A percentile compares a stretch with the other conserved stretches of the same genome.
Evolutionary conservation across 345 rosid species (phyloP).

Genomic region (Euphorbia tirucalli): DNA sequence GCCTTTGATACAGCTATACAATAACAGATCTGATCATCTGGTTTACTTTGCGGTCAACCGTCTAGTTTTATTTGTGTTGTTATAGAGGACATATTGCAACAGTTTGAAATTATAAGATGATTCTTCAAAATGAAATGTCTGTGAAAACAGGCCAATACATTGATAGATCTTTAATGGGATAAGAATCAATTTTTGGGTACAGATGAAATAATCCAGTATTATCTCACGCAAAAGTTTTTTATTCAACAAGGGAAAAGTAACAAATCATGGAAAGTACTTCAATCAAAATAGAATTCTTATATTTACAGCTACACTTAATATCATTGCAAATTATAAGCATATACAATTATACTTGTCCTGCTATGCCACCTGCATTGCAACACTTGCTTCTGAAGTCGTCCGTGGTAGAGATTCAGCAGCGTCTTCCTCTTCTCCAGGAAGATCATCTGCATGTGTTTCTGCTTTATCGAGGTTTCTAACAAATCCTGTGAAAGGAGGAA

Average conservation of each 20-base stretch:
- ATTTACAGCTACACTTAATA: background rate
- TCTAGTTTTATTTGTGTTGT: too few species aligned
- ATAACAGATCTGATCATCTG: too few species aligned
- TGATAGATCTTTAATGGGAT: too few species aligned
- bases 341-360: background rate
- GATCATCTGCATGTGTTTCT: constrained; percentile 51
- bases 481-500: constrained; percentile 68
- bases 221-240: too few species aligned
- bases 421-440: constrained; percentile 35
- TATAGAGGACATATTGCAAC: too few species aligned
- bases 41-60: too few species aligned
- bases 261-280: background rate
- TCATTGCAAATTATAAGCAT: background rate
- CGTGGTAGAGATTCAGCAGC: constrained; percentile 24
- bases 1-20: too few species aligned
- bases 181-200: too few species aligned
- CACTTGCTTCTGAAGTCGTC: constrained; percentile 28
- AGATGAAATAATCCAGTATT: too few species aligned
- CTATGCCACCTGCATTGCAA: constrained; percentile 48
- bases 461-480: constrained; percentile 57
- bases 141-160: too few species aligned
- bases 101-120: too few species aligned
- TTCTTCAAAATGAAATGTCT: too few species aligned
- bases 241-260: background rate
- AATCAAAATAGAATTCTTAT: background rate